Evolutionary conservation across 2,329 filamentous ascomycete species (phyloP).

Genomic region (Aureobasidium sp.): DNA sequence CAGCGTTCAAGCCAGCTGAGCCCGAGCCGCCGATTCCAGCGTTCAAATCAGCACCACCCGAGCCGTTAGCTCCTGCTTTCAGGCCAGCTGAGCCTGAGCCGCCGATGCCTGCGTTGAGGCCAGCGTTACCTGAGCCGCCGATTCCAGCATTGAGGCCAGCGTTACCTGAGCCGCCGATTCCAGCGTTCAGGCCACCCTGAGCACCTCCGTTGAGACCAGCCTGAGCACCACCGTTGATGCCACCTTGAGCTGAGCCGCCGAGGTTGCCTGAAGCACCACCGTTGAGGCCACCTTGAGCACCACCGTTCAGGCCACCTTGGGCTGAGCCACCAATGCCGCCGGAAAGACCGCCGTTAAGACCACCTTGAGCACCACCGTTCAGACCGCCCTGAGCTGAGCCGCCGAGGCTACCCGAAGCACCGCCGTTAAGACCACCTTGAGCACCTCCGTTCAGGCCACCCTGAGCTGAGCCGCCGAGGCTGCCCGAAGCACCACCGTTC

Average conservation of each 20-base stretch:
- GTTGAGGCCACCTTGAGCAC: too few species aligned
- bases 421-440: background rate
- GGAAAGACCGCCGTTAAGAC: background rate
- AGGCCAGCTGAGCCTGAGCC: slow-evolving; percentile 28
- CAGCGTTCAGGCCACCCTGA: slow-evolving; percentile 21
- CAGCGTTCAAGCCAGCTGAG: slow-evolving; percentile 21
- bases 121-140: background rate
- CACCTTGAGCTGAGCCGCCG: slow-evolving; percentile 18
- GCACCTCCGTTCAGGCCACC: background rate
- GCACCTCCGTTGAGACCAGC: slow-evolving; percentile 25
- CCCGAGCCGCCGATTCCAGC: slow-evolving; percentile 27
- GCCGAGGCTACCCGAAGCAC: background rate
- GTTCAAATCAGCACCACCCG: slow-evolving; percentile 20
- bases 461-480: background rate
- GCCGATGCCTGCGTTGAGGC: slow-evolving; percentile 24
- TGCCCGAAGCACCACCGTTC: too few species aligned
- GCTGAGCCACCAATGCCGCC: background rate
- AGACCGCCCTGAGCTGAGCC: slow-evolving; percentile 20
- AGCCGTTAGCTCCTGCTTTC: slow-evolving; percentile 22
- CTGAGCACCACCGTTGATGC: slow-evolving; percentile 17
- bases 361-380: background rate
- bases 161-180: slow-evolving; percentile 30
- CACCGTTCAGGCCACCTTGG: background rate
- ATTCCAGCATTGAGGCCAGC: slow-evolving; percentile 21
- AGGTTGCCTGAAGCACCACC: background rate